A percentile compares a stretch with the other conserved stretches of the same genome.
These are phyloP conservation scores for Diophrys sp. DNA, from an alignment of 73 alveolate genomes.

Conservation along the genomic window DNA sequence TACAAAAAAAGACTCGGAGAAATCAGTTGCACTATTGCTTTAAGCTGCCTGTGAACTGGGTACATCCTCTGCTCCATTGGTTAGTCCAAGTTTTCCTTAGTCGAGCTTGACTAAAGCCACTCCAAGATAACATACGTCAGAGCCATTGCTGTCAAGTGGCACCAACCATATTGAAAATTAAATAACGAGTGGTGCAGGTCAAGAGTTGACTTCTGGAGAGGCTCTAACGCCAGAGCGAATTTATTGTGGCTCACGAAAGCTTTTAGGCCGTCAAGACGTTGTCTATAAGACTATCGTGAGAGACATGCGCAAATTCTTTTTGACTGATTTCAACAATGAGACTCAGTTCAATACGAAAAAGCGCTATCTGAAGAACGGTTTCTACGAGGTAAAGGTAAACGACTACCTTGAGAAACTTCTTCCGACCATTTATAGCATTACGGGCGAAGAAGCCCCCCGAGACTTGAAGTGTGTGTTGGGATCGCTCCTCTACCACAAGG, in stretches of 20 bases:
- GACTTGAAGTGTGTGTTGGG: constrained; percentile 7
- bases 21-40: too few relatives aligned
- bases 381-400: not conserved
- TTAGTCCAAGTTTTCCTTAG: too few relatives aligned
- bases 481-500: constrained; percentile 8
- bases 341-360: constrained; percentile 21
- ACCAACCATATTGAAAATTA: too few relatives aligned
- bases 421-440: not conserved
- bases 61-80: too few relatives aligned
- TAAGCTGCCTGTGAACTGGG: too few relatives aligned
- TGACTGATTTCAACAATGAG: constrained; percentile 11
- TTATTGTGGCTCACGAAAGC: not conserved
- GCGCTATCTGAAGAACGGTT: constrained; percentile 13
- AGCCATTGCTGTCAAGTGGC: too few relatives aligned
- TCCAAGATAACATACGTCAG: too few relatives aligned
- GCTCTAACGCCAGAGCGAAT: too few relatives aligned
- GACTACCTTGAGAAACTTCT: not conserved
- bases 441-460: constrained; percentile 19
- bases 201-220: too few relatives aligned
- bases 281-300: constrained; percentile 36
- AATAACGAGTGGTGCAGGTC: too few relatives aligned
- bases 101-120: too few relatives aligned
- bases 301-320: constrained; percentile 34
- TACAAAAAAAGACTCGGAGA: too few relatives aligned
- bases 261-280: constrained; percentile 29